phyloP scores from a whole-genome alignment of 2,329 filamentous ascomycete genomes.

The Nigrograna mackinnonii region DNA sequence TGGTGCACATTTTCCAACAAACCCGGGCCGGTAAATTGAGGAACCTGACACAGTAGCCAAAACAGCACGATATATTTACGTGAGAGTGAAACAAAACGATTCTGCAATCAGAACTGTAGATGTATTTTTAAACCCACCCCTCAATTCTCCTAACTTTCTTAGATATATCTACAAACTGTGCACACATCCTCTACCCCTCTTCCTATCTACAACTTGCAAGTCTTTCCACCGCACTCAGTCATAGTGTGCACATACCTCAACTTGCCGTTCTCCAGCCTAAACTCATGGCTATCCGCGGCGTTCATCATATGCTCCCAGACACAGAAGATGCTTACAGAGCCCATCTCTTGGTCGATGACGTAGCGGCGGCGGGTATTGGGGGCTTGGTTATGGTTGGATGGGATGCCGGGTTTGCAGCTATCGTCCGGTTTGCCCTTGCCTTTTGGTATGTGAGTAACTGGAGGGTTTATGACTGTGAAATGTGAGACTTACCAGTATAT shows the following conservation, averaged over 20 bases:
- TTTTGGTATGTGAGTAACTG: too few species aligned
- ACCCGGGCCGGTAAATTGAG: too few species aligned
- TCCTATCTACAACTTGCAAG: conserved; percentile 7
- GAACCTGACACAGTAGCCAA: too few species aligned
- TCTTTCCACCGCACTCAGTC: conserved; percentile 14
- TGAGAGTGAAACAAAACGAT: too few species aligned
- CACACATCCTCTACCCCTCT: not conserved
- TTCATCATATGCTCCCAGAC: conserved; percentile 29
- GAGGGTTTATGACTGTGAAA: too few species aligned
- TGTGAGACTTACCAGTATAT: conserved; percentile 26
- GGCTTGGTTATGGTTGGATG: conserved; percentile 12
- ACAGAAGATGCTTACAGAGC: conserved; percentile 23
- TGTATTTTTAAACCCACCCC: too few species aligned
- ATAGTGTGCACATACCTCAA: conserved; percentile 20
- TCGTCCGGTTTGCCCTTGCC: conserved; percentile 17
- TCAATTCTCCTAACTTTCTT: too few species aligned
- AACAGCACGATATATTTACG: too few species aligned
- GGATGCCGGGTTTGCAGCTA: conserved; percentile 22
- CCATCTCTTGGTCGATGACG: conserved; percentile 25
- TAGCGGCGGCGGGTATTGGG: conserved; percentile 14
- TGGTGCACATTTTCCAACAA: too few species aligned
- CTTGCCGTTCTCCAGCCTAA: conserved; percentile 23
- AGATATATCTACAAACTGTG: too few species aligned
- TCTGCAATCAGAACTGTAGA: too few species aligned
- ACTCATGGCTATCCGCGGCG: conserved; percentile 26